A percentile compares a stretch with the other conserved stretches of the same genome.
Evolutionary conservation across 2,329 filamentous ascomycete genomes (phyloP).

Genomic region (Hysterium pulicare): DNA sequence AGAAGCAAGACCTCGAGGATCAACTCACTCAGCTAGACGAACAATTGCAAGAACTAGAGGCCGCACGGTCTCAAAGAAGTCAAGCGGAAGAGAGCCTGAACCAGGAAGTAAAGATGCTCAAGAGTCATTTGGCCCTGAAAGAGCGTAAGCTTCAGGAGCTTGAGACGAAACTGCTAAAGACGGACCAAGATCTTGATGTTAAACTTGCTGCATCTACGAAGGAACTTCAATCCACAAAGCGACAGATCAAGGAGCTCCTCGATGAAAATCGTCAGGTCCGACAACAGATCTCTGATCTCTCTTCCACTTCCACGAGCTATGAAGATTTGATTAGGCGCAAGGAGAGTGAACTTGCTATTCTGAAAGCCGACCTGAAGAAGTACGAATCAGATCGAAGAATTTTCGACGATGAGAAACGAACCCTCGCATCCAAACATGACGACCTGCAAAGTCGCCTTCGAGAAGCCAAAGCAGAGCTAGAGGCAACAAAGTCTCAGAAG

Average conservation of each 20-base stretch:
- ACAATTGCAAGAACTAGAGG: constrained; percentile 67
- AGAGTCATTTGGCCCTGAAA: constrained; percentile 84
- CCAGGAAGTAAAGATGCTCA: constrained; percentile 85
- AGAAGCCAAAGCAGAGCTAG: constrained; percentile 82
- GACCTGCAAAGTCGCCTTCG: constrained; percentile 71
- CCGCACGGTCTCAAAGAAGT: constrained; percentile 68
- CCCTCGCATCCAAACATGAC: constrained; percentile 72
- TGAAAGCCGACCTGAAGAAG: constrained; percentile 80
- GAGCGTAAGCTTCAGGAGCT: constrained; percentile 87
- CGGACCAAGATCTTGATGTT: constrained; percentile 84
- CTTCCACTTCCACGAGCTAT: constrained; percentile 88
- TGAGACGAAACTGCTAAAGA: constrained; percentile 76
- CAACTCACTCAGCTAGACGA: constrained; percentile 67
- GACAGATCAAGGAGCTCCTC: constrained; percentile 70
- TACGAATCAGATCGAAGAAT: constrained; percentile 75
- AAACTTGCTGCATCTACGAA: constrained; percentile 76
- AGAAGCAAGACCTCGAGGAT: constrained; percentile 71
- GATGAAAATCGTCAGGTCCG: constrained; percentile 81
- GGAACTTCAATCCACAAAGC: constrained; percentile 70
- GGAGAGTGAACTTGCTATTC: constrained; percentile 83
- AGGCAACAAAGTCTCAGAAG: constrained; percentile 81
- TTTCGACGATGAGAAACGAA: constrained; percentile 74
- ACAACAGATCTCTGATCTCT: constrained; percentile 80
- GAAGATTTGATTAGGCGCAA: constrained; percentile 92
- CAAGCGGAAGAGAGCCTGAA: constrained; percentile 72